Evolutionary conservation across 164 flowering plant species (phyloP).

Genomic region (Liquidambar formosana): DNA sequence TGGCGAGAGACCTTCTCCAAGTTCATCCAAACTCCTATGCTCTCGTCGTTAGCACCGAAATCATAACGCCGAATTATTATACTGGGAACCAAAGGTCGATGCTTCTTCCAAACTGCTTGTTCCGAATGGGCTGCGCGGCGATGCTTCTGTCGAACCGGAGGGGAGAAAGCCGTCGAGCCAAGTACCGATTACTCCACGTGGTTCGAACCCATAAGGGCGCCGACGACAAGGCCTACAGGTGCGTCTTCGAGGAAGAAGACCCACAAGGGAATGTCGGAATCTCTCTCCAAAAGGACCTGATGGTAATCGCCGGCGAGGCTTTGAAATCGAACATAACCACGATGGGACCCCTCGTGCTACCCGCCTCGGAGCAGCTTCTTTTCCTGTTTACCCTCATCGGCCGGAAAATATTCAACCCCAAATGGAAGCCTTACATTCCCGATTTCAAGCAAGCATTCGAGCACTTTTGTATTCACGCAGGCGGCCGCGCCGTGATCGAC

Average conservation of each 20-base stretch:
- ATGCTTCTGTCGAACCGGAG: slow-evolving; percentile 22
- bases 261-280: slow-evolving; percentile 12
- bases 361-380: slow-evolving; percentile 20
- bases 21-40: slow-evolving; percentile 19
- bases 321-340: slow-evolving; percentile 27
- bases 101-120: slow-evolving; percentile 29
- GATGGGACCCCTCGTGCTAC: slow-evolving; percentile 24
- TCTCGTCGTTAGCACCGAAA: slow-evolving; percentile 29
- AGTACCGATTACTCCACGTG: slow-evolving; percentile 9
- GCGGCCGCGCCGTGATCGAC: slow-evolving; percentile 28
- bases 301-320: slow-evolving; percentile 20
- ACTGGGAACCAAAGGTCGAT: slow-evolving; percentile 24
- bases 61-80: slow-evolving; percentile 17
- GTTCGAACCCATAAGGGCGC: slow-evolving; percentile 28
- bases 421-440: slow-evolving; percentile 21
- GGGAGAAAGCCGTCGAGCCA: slow-evolving; percentile 7
- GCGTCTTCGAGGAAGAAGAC: slow-evolving; percentile 17
- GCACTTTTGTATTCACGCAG: slow-evolving; percentile 29
- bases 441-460: slow-evolving; percentile 29
- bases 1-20: slow-evolving; percentile 27
- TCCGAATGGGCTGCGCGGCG: slow-evolving; percentile 26
- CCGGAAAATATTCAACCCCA: slow-evolving; percentile 11
- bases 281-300: slow-evolving; percentile 15
- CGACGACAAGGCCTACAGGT: slow-evolving; percentile 19
- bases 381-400: slow-evolving; percentile 16